A percentile compares a stretch with the other conserved stretches of the same genome.
Conservation (phyloP, 139 green algal genomes). For the Tetradesmus lagerheimii region DNA sequence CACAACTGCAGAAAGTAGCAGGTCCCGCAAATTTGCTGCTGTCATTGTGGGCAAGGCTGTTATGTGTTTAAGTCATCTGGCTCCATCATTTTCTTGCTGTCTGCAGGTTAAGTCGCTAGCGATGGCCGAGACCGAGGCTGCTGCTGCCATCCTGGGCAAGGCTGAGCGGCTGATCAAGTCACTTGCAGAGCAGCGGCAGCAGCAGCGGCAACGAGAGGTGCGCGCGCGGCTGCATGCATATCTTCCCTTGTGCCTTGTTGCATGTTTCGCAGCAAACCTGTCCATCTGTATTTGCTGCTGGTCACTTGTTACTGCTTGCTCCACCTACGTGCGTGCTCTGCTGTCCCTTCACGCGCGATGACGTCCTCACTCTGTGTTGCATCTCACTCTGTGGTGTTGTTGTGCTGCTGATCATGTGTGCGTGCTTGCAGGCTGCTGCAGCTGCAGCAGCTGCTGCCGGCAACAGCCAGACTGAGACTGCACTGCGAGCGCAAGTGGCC, state of each 20-base stretch:
- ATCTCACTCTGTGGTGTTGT: background rate
- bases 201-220: constrained; percentile 29
- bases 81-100: background rate
- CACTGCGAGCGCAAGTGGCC: constrained; percentile 35
- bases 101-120: constrained; percentile 33
- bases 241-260: no score
- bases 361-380: no score
- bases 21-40: no score
- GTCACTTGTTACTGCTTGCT: no score
- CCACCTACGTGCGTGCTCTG: no score
- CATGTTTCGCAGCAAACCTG: background rate
- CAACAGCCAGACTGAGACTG: constrained; percentile 13
- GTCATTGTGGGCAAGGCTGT: no score
- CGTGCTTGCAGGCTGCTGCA: background rate
- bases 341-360: no score
- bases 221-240: background rate
- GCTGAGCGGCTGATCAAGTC: constrained; percentile 42
- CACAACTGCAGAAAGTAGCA: no score
- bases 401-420: background rate
- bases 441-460: constrained; percentile 23
- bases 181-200: constrained; percentile 32
- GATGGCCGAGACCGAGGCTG: constrained; percentile 31
- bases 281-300: no score
- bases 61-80: no score
- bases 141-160: constrained; percentile 37